Conservation (phyloP, 2,329 filamentous ascomycete genomes). For the Epichloe hybrida region DNA sequence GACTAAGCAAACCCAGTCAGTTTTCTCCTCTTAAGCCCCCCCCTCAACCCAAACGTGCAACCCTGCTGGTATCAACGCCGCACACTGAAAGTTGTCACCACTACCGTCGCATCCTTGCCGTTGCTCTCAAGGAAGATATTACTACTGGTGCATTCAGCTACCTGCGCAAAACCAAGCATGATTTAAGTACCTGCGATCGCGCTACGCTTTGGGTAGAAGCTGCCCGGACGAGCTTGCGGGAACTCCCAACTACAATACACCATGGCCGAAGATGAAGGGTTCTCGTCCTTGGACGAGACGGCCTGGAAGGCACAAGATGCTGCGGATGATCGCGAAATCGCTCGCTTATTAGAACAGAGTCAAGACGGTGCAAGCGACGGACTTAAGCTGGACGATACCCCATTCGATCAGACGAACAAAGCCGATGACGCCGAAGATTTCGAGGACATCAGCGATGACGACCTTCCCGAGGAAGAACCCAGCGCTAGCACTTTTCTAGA, state of each 20-base stretch:
- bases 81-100: neutral
- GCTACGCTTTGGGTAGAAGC: constrained; percentile 13
- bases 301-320: constrained; percentile 30
- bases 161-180: constrained; percentile 12
- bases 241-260: constrained; percentile 8
- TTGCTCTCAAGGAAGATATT: neutral
- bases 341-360: constrained; percentile 29
- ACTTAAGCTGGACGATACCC: constrained; percentile 28
- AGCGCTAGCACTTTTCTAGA: constrained; percentile 29
- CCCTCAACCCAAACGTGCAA: neutral
- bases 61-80: neutral
- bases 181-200: constrained; percentile 10
- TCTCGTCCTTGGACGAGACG: constrained; percentile 21
- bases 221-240: constrained; percentile 7
- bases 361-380: constrained; percentile 25
- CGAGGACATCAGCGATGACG: constrained; percentile 83
- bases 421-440: constrained; percentile 86
- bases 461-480: constrained; percentile 66
- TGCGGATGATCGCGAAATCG: constrained; percentile 35
- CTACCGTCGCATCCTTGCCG: neutral
- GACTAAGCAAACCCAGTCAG: neutral
- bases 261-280: constrained; percentile 22
- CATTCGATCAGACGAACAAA: constrained; percentile 59
- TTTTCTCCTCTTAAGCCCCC: neutral
- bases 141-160: neutral